Evolutionary conservation across 148 eudicot species (phyloP).

Genomic region (Silene conica): DNA sequence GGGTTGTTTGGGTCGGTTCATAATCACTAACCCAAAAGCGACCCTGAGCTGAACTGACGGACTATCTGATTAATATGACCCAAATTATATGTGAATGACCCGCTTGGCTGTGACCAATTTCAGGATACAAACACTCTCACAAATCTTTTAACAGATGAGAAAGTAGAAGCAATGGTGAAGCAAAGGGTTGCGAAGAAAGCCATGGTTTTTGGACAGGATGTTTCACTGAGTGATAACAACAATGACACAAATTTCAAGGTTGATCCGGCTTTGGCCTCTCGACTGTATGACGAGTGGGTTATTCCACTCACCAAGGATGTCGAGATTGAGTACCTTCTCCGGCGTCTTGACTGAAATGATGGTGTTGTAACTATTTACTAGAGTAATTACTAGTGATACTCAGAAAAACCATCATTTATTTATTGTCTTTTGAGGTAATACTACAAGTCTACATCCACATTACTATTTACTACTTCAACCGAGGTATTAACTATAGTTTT

Average conservation of each 20-base stretch:
- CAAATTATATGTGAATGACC: not conserved
- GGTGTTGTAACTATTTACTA: too few species aligned
- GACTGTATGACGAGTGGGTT: constrained; percentile 69
- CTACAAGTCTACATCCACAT: too few species aligned
- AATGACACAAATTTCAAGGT: constrained; percentile 44
- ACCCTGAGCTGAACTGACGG: too few species aligned
- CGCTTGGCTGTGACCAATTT: not conserved
- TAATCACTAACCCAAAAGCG: too few species aligned
- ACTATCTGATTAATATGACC: too few species aligned
- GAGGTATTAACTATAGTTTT: too few species aligned
- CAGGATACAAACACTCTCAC: constrained; percentile 66
- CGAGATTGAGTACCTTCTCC: constrained; percentile 77
- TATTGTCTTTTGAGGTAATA: too few species aligned
- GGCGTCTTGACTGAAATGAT: constrained; percentile 73
- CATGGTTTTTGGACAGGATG: constrained; percentile 67
- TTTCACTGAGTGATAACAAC: constrained; percentile 30
- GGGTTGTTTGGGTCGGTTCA: too few species aligned
- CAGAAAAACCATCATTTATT: constrained; percentile 8
- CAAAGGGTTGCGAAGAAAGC: constrained; percentile 80
- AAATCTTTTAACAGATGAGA: constrained; percentile 56
- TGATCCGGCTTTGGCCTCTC: constrained; percentile 52
- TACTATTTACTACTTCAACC: too few species aligned
- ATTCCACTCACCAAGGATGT: constrained; percentile 91
- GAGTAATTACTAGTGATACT: too few species aligned
- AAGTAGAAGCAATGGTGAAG: constrained; percentile 73